These are phyloP conservation scores for Cryptomeria japonica DNA, from an alignment of 75 land plant genomes.

Conservation along the genomic window DNA sequence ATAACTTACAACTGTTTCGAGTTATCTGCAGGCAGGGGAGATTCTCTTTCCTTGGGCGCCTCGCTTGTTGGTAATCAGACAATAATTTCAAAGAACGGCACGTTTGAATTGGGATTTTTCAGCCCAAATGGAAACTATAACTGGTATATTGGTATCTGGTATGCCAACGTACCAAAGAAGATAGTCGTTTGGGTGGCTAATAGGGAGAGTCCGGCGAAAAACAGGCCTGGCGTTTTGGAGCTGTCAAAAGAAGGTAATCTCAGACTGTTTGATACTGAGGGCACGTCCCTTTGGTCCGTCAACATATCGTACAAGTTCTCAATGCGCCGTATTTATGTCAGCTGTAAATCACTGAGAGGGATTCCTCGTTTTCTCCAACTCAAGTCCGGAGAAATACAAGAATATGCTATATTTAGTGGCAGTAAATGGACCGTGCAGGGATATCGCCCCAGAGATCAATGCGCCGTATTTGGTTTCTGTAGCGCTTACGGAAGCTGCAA, in stretches of 20 bases:
- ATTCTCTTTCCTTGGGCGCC: background rate
- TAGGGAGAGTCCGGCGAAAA: constrained; percentile 27
- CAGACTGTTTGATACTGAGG: background rate
- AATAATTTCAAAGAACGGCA: constrained; percentile 34
- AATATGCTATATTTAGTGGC: background rate
- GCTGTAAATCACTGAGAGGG: background rate
- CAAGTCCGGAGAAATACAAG: constrained; percentile 22
- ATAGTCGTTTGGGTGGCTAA: constrained; percentile 62
- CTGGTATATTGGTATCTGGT: constrained; percentile 55
- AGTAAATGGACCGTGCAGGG: constrained; percentile 13
- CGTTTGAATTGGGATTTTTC: constrained; percentile 26
- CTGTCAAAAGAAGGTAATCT: constrained; percentile 21
- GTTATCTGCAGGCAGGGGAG: background rate
- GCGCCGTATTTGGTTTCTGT: constrained; percentile 25
- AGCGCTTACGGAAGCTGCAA: constrained; percentile 32
- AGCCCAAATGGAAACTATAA: constrained; percentile 12
- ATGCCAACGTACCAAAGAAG: background rate
- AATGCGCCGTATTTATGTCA: background rate
- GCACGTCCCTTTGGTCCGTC: background rate
- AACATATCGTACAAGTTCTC: background rate
- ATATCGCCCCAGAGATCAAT: constrained; percentile 12
- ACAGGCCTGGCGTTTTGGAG: constrained; percentile 11
- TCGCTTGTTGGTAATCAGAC: background rate
- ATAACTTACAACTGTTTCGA: too few relatives aligned
- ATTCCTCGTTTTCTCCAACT: constrained; percentile 18